Evolutionary conservation across 345 rosid genomes (phyloP).

Genomic region (Clarkia xantiana): DNA sequence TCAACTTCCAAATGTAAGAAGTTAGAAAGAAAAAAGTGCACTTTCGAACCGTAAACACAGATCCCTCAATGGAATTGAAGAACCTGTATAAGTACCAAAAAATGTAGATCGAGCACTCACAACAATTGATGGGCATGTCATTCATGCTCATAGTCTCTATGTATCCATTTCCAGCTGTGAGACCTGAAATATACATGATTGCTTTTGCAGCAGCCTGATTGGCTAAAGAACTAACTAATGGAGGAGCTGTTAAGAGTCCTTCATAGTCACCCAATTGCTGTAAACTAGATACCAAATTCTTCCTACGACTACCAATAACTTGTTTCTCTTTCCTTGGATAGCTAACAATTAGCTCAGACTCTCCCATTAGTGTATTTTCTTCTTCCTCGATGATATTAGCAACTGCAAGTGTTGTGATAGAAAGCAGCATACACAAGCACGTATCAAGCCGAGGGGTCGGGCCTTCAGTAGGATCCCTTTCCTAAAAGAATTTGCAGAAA

Average conservation of each 20-base stretch:
- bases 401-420: conserved; percentile 57
- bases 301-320: conserved; percentile 36
- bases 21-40: no score
- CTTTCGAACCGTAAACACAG: no score
- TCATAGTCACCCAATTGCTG: conserved; percentile 76
- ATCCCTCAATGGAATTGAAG: no score
- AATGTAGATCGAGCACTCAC: conserved; percentile 33
- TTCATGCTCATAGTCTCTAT: conserved; percentile 52
- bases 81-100: not conserved
- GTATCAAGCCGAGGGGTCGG: conserved; percentile 83
- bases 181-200: conserved; percentile 52
- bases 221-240: conserved; percentile 42
- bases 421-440: conserved; percentile 70
- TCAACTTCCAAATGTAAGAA: no score
- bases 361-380: conserved; percentile 56
- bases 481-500: conserved; percentile 29
- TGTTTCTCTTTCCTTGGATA: conserved; percentile 29
- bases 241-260: conserved; percentile 66
- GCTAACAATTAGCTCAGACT: conserved; percentile 14
- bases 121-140: conserved; percentile 57
- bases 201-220: conserved; percentile 97
- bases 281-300: conserved; percentile 56
- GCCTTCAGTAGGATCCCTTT: conserved; percentile 82
- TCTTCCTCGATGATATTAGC: conserved; percentile 84
- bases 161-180: conserved; percentile 38